phyloP scores from a whole-genome alignment of 306 rosid species.

The Hippophae tibetana region DNA sequence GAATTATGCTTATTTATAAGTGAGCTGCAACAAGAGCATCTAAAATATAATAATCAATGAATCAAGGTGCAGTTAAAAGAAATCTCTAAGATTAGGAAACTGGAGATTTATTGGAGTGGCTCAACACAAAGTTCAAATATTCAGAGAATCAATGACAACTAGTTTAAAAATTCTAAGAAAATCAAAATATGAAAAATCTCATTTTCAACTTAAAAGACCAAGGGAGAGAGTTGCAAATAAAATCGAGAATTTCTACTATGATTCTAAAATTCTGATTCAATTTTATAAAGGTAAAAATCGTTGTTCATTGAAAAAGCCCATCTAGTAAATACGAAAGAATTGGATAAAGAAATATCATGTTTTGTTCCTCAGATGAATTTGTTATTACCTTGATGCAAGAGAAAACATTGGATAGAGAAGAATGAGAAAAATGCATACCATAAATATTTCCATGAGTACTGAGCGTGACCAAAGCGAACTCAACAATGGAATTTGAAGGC shows the following conservation, averaged over 20 bases:
- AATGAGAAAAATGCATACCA: constrained; percentile 43
- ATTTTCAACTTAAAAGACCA: not conserved
- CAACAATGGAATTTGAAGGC: constrained; percentile 41
- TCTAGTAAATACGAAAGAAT: not conserved
- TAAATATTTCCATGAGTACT: constrained; percentile 88
- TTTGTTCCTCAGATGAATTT: not conserved
- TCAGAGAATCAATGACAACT: not conserved
- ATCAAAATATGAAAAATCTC: not conserved
- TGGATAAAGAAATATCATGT: not conserved
- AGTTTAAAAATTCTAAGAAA: not conserved
- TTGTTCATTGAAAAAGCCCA: not conserved
- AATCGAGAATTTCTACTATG: too few species aligned
- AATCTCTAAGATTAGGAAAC: too few species aligned
- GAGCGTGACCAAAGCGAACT: constrained; percentile 67
- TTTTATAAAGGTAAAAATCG: not conserved
- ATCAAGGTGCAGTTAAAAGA: too few species aligned
- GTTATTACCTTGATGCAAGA: not conserved
- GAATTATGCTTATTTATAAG: too few species aligned
- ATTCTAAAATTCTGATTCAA: not conserved
- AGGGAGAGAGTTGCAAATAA: not conserved
- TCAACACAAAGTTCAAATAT: too few species aligned
- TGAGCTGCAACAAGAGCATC: too few species aligned
- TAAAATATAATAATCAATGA: too few species aligned
- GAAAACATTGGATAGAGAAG: constrained; percentile 11
- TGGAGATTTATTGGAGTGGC: too few species aligned